A percentile compares a stretch with the other conserved stretches of the same genome.
phyloP scores from a whole-genome alignment of 495 filamentous ascomycete species.

The Xylaria acuta region DNA sequence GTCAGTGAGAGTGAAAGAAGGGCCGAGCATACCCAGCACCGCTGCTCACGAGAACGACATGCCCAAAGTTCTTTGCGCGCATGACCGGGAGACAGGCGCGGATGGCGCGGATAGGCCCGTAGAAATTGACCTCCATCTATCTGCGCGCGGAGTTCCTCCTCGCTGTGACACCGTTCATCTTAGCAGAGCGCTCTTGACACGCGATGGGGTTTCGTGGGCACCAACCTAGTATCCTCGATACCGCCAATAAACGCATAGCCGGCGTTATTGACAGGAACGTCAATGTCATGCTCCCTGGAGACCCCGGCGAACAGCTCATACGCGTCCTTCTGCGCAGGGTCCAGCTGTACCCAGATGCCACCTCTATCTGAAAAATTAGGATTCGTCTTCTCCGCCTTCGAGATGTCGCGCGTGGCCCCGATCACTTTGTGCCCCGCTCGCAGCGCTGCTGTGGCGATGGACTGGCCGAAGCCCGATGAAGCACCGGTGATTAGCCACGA shows the following conservation, averaged over 20 bases:
- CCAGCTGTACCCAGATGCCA: conserved; percentile 44
- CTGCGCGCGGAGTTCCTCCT: conserved; percentile 42
- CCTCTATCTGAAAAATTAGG: conserved; percentile 36
- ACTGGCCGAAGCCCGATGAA: conserved; percentile 57
- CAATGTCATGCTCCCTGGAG: conserved; percentile 36
- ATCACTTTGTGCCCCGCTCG: conserved; percentile 57
- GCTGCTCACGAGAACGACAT: conserved; percentile 51
- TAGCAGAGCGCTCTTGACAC: neutral
- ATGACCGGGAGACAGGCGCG: conserved; percentile 54
- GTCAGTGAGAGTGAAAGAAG: conserved; percentile 19
- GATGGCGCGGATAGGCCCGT: conserved; percentile 46
- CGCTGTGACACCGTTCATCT: conserved; percentile 28
- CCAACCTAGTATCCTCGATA: conserved; percentile 39
- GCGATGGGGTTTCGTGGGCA: neutral
- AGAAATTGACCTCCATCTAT: conserved; percentile 53
- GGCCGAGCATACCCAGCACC: conserved; percentile 48
- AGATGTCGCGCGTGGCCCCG: conserved; percentile 50
- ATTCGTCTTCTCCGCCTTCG: conserved; percentile 35
- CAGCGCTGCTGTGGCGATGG: conserved; percentile 52
- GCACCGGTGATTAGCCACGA: conserved; percentile 61
- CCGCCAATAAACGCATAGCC: conserved; percentile 44
- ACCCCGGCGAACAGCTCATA: conserved; percentile 25
- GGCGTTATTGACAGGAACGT: conserved; percentile 47
- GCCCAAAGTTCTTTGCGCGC: conserved; percentile 45
- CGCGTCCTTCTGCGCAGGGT: conserved; percentile 30